These are phyloP conservation scores for Flaveria brownii DNA, from an alignment of 129 eudicot genomes.

Conservation along the genomic window DNA sequence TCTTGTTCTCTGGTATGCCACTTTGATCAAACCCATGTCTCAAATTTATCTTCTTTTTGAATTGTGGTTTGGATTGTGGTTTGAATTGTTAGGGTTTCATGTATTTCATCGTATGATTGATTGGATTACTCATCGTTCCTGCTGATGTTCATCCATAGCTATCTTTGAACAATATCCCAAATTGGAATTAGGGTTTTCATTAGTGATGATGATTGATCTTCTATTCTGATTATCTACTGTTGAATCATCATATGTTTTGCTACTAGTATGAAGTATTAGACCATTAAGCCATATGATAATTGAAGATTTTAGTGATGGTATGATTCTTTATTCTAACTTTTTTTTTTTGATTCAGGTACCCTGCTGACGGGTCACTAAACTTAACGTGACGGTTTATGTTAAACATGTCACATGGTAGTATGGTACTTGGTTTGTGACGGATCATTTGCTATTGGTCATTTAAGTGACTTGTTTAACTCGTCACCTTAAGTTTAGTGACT, in stretches of 20 bases:
- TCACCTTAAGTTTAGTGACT: neutral
- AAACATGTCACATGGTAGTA: neutral
- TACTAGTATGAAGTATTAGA: constrained; percentile 1
- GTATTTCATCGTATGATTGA: too few species aligned
- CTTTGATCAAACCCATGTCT: constrained; percentile 18
- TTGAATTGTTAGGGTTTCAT: neutral
- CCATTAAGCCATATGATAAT: neutral
- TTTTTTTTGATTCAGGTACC: neutral
- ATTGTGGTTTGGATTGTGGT: neutral
- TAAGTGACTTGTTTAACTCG: neutral
- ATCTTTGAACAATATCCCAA: neutral
- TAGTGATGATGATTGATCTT: too few species aligned
- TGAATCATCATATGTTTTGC: neutral
- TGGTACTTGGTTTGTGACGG: neutral
- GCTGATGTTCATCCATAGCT: neutral
- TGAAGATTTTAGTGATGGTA: too few species aligned
- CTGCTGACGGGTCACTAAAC: neutral
- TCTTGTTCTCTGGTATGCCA: constrained; percentile 36
- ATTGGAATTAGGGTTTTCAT: neutral
- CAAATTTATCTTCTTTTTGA: neutral
- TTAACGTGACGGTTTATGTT: neutral
- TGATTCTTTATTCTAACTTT: too few species aligned
- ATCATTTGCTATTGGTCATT: neutral
- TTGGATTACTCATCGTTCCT: neutral
- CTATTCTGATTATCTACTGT: neutral